These are phyloP conservation scores for Leucoagaricus sp. DNA, from an alignment of 1,284 basidiomycete species.

Conservation along the genomic window DNA sequence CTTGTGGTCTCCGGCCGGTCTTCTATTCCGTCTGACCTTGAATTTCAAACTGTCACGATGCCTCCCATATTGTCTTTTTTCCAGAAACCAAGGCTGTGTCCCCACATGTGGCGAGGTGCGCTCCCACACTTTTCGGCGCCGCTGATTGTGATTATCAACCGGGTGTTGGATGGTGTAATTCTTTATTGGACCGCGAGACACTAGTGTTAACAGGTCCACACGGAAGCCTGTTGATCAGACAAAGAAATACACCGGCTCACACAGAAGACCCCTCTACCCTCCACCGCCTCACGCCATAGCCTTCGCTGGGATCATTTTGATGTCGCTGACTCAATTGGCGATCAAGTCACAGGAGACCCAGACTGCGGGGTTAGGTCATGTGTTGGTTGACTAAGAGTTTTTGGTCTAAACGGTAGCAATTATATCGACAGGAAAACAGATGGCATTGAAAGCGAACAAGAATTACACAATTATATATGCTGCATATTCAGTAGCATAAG, in stretches of 20 bases:
- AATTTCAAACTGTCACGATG: slow-evolving; percentile 11
- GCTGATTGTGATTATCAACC: background rate
- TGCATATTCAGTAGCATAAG: slow-evolving; percentile 1
- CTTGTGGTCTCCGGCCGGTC: slow-evolving; percentile 4
- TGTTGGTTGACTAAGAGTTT: background rate
- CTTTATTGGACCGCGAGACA: slow-evolving; percentile 10
- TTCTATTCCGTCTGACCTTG: slow-evolving; percentile 7
- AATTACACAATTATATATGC: slow-evolving; percentile 7
- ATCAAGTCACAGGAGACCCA: background rate
- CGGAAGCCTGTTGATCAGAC: background rate
- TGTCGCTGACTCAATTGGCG: background rate
- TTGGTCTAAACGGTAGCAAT: background rate
- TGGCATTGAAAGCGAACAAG: slow-evolving; percentile 2
- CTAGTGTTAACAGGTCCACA: background rate
- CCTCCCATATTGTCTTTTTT: background rate
- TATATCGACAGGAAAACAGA: background rate
- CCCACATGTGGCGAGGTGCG: background rate
- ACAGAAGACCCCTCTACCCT: slow-evolving; percentile 7
- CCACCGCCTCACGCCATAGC: background rate
- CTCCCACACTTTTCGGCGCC: background rate
- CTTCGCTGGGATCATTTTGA: background rate
- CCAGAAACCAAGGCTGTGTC: slow-evolving; percentile 7
- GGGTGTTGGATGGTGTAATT: slow-evolving; percentile 7
- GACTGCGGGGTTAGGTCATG: background rate
- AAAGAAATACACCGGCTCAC: slow-evolving; percentile 12